Base-by-base conservation (phyloP, 2,329 filamentous ascomycete genomes). In the Penicillium sp. region DNA sequence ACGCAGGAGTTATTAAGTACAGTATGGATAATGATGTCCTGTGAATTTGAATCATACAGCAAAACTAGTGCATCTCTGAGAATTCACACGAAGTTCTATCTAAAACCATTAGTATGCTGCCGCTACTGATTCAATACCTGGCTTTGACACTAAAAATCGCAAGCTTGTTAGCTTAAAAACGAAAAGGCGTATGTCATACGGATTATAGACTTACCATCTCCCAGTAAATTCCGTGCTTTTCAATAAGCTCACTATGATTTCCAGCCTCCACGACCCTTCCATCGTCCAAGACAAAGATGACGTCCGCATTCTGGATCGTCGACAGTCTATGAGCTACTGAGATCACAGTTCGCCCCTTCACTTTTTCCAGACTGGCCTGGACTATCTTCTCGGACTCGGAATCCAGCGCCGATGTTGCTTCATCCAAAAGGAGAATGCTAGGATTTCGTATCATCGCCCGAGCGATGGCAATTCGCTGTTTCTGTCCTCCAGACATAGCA, bases 321-420 rank as follows among this genome's bases (percentile, higher is more conserved):
- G 86, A 86, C 49, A 93, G 76, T 14, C 89, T 79, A 68, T 93
- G 90, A 1, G 90, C 90, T 11, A 94, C 88, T 2, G 88, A 88
- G 3, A 94, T 77, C 59, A 89, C 89, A 1, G 90, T 83, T 54
- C 70, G 66, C 28, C 65, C 3, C 79, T 79, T 0, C 5, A 90
- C 65, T 87, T 57, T 85, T 11, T 90, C 86, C 65, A 92, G 84
- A 0, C 88, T 87, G 0, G 76, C 77, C 69, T 92, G 86, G 9
- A 90, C 84, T 1, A 86, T 73, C 60, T 81, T 81, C 66, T 90
- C 87, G 0, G 81, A 84, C 63, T 86, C 81, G 0, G 84, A 84
- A 61, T 90, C 87, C 0, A 90, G 75, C 52, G 76, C 79, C 1
- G 74, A 79, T 0, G 83, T 85, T 3, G 83, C 82, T 66, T 86